phyloP scores from a whole-genome alignment of 2,329 filamentous ascomycete genomes.

The Botryotinia globosa region DNA sequence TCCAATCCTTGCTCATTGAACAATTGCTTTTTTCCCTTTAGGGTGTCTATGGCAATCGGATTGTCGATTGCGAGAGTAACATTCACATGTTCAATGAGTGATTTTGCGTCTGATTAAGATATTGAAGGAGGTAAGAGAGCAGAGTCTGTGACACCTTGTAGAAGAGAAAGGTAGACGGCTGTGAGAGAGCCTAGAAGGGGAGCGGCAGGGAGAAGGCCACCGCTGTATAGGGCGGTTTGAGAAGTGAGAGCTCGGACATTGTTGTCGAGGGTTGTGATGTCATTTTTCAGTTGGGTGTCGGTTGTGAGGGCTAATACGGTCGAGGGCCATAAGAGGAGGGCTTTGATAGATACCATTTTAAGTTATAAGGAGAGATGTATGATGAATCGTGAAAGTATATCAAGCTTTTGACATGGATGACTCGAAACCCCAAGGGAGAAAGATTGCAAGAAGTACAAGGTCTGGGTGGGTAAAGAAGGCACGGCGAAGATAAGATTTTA shows the following conservation, averaged over 20 bases:
- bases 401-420: not conserved
- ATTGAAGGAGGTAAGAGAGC: not conserved
- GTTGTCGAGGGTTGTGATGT: not conserved
- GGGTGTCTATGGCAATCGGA: not conserved
- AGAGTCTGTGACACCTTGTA: not conserved
- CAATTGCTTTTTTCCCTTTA: not conserved
- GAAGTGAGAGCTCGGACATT: not conserved
- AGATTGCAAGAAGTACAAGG: not conserved
- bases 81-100: not conserved
- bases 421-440: not conserved
- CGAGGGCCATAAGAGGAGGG: not conserved
- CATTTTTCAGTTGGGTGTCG: not conserved
- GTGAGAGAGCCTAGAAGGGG: not conserved
- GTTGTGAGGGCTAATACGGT: not conserved
- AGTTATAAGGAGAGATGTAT: not conserved
- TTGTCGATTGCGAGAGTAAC: not conserved
- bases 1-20: not conserved
- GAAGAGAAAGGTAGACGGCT: not conserved
- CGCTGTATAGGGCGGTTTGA: not conserved
- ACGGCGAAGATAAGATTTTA: not conserved
- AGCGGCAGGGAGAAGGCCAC: not conserved
- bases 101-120: not conserved
- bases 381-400: not conserved
- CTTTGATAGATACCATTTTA: slow-evolving; percentile 1
- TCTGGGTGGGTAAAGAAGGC: not conserved